Percentiles rank a stretch among this genome's conserved stretches.
These are phyloP conservation scores for Lactarius sanguifluus DNA, from an alignment of 768 basidiomycete species.

Conservation along the genomic window DNA sequence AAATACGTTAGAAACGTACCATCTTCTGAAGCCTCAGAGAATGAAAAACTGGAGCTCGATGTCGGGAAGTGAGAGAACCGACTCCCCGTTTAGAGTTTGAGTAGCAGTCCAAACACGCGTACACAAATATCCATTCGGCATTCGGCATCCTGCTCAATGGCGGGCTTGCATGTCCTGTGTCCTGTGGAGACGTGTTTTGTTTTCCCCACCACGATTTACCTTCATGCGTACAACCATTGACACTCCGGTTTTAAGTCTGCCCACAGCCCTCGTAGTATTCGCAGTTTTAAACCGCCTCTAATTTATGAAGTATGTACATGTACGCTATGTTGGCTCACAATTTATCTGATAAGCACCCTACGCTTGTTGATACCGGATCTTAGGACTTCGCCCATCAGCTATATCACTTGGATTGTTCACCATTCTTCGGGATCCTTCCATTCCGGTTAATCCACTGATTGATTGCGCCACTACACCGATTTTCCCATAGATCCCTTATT, in stretches of 20 bases:
- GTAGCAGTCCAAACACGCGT: conserved; percentile 3
- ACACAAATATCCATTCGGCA: conserved; percentile 1
- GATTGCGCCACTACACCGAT: neutral
- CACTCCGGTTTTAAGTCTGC: neutral
- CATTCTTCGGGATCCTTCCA: neutral
- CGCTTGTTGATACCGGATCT: neutral
- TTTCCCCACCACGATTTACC: neutral
- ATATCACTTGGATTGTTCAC: neutral
- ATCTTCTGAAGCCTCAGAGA: conserved; percentile 15
- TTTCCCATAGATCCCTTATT: neutral
- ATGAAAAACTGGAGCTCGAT: neutral
- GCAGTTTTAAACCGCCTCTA: neutral
- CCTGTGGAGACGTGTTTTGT: neutral
- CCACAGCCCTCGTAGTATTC: neutral
- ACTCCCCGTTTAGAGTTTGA: conserved; percentile 12
- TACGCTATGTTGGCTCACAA: neutral
- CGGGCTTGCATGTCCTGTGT: neutral
- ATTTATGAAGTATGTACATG: neutral
- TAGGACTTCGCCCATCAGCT: neutral
- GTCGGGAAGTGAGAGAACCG: neutral
- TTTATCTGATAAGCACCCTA: neutral
- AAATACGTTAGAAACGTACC: conserved; percentile 4
- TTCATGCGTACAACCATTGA: neutral
- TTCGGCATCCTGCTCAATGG: no score
- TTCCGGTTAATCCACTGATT: neutral